Percentiles rank a stretch among this genome's conserved stretches.
Conservation (phyloP, 2,329 filamentous ascomycete species). For the Botrytis deweyae region DNA sequence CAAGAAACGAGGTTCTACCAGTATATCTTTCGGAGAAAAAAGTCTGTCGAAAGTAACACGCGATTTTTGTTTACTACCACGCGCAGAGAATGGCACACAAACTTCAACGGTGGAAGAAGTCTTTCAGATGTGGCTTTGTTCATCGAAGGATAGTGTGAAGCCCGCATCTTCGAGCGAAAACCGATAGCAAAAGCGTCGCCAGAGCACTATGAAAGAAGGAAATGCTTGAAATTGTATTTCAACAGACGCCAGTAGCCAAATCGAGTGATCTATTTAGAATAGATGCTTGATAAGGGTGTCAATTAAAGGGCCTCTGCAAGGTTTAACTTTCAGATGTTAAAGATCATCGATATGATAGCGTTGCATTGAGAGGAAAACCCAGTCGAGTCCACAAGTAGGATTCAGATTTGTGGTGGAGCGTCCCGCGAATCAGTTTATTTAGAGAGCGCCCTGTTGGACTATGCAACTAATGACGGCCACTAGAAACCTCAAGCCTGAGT, state of each 20-base stretch:
- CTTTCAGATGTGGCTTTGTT: not conserved
- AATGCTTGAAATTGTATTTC: not conserved
- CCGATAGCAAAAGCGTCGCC: not conserved
- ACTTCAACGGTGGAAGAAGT: not conserved
- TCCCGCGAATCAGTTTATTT: not conserved
- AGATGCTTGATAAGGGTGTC: not conserved
- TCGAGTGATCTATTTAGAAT: not conserved
- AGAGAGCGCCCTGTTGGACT: not conserved
- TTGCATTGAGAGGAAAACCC: slow-evolving; percentile 1
- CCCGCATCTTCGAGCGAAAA: not conserved
- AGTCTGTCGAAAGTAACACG: not conserved
- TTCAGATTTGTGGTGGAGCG: not conserved
- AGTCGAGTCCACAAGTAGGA: not conserved
- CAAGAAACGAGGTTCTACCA: not conserved
- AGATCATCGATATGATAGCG: not conserved
- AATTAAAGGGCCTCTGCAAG: not conserved
- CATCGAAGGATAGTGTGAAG: not conserved
- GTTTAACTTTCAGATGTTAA: not conserved
- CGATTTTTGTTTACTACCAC: not conserved
- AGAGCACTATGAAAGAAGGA: not conserved
- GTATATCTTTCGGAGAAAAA: not conserved
- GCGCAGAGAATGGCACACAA: not conserved
- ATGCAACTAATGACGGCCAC: slow-evolving; percentile 2
- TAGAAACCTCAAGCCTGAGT: slow-evolving; percentile 4
- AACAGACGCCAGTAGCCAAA: not conserved